Percentiles rank a stretch among this genome's conserved stretches.
Conservation (phyloP, 148 eudicot species). For the Amaranthus hypochondriacus region DNA sequence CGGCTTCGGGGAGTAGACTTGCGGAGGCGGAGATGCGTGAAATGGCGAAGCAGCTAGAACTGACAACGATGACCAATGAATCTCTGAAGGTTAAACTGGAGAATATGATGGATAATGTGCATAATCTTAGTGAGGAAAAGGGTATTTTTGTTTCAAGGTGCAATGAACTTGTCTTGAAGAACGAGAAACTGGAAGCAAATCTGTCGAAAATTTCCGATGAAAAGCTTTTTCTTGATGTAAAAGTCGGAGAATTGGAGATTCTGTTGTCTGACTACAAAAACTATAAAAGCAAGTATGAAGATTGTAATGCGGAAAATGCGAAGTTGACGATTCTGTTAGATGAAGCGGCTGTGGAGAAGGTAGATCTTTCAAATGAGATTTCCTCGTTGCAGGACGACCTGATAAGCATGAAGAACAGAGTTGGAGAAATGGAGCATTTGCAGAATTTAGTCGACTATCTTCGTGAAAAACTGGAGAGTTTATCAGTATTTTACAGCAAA, state of each 20-base stretch:
- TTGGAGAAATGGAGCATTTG: conserved; percentile 41
- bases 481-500: conserved; percentile 35
- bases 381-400: conserved; percentile 48
- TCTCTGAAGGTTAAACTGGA: conserved; percentile 49
- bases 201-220: conserved; percentile 44
- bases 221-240: conserved; percentile 42
- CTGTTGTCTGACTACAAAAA: conserved; percentile 35
- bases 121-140: conserved; percentile 44
- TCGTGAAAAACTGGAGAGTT: conserved; percentile 44
- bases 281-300: conserved; percentile 48
- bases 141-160: conserved; percentile 32
- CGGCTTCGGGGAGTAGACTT: conserved; percentile 31
- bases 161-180: conserved; percentile 50
- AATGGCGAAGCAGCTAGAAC: conserved; percentile 48
- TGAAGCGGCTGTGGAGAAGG: conserved; percentile 34
- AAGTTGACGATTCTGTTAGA: conserved; percentile 43
- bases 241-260: conserved; percentile 50
- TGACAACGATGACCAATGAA: conserved; percentile 45
- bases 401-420: conserved; percentile 32
- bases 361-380: conserved; percentile 36
- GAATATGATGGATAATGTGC: conserved; percentile 43
- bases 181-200: conserved; percentile 50
- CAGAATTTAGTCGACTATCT: conserved; percentile 38
- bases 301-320: conserved; percentile 49
- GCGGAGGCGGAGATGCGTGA: conserved; percentile 38